Base-by-base conservation (phyloP, 768 basidiomycete genomes). In the Pleurotus cornucopiae region DNA sequence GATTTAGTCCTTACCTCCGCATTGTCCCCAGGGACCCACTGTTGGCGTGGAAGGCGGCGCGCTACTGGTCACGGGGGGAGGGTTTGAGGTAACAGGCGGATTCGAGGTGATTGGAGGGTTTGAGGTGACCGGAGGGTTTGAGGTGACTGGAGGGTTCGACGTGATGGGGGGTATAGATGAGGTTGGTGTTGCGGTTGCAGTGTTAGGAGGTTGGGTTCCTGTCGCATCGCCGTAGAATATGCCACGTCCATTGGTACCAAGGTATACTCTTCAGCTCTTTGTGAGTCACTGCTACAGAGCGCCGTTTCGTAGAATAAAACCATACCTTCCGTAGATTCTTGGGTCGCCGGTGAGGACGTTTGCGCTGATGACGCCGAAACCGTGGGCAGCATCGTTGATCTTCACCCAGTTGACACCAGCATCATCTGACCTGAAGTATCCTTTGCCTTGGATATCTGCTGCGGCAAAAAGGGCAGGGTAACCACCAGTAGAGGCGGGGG, bases 211-310 rank as follows among this genome's bases (percentile, higher is more conserved):
- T 63, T 55, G 60, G 63, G 59, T 55, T 11, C 39, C 51, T 12
- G 51, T n/a, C 6, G 66, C 60, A 58, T 80, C 78, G 0, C 78
- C 81, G 59, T 75, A 82, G 67, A 82, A 82, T 43, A 76, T 78
- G 9, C 82, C 82, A 30, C 83, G 77, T 25, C 82, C 83, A 60
- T 83, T 83, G 2, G 82, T 84, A 6, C 82, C 82, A 39, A 83
- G 74, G 58, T 84, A 84, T 0, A 82, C 80, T 4, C 83, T 83
- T 54, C n/a, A 41, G 26, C 34, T 43, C 21, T 14, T n/a, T 6
- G 18, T 18, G 26, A 20, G 21, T 23, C 16, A 47, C 46, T 20
- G 7, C 12, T 46, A 0, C 20, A 47, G 21, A 21, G 23, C 18
- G 1, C 46, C 13, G 20, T 20, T 16, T 41, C 9, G 34, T 16